A percentile compares a stretch with the other conserved stretches of the same genome.
These are phyloP conservation scores for Pleurostoma richardsiae DNA, from an alignment of 2,329 filamentous ascomycete genomes.

Conservation along the genomic window DNA sequence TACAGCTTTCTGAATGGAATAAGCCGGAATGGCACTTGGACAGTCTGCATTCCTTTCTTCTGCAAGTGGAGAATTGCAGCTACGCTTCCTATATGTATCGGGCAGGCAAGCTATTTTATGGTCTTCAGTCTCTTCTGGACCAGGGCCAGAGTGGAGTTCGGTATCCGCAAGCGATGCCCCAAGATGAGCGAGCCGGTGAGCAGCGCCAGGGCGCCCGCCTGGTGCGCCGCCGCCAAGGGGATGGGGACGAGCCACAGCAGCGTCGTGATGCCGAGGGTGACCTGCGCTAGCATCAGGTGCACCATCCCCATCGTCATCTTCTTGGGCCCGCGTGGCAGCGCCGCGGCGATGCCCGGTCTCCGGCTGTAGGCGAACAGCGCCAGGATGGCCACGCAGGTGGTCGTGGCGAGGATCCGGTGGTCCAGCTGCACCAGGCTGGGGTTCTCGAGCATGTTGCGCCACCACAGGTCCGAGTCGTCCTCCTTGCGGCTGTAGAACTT, in stretches of 20 bases:
- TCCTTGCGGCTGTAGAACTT: slow-evolving; percentile 76
- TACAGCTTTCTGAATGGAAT: no score
- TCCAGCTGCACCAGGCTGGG: slow-evolving; percentile 93
- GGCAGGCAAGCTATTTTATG: background rate
- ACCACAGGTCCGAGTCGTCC: slow-evolving; percentile 81
- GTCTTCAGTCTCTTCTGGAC: slow-evolving; percentile 44
- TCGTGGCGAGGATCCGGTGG: slow-evolving; percentile 86
- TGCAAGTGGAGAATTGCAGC: no score
- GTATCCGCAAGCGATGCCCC: slow-evolving; percentile 71
- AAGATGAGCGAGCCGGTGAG: slow-evolving; percentile 78
- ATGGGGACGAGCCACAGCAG: slow-evolving; percentile 92
- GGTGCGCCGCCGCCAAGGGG: slow-evolving; percentile 82
- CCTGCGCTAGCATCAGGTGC: slow-evolving; percentile 78
- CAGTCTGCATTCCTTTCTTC: no score
- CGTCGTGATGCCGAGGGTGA: slow-evolving; percentile 80
- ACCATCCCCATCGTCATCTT: slow-evolving; percentile 75
- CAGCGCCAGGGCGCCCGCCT: slow-evolving; percentile 82
- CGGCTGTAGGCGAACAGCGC: slow-evolving; percentile 77
- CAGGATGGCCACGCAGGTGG: slow-evolving; percentile 78
- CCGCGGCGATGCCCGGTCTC: slow-evolving; percentile 49
- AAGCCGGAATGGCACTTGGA: no score
- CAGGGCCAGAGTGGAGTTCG: slow-evolving; percentile 57
- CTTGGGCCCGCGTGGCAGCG: slow-evolving; percentile 58
- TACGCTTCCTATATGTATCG: no score
- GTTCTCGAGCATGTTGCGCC: slow-evolving; percentile 98